Percentiles rank a stretch among this genome's conserved stretches.
These are phyloP conservation scores for Raffaelea deltoideospora DNA, from an alignment of 2,329 filamentous ascomycete species.

Conservation along the genomic window DNA sequence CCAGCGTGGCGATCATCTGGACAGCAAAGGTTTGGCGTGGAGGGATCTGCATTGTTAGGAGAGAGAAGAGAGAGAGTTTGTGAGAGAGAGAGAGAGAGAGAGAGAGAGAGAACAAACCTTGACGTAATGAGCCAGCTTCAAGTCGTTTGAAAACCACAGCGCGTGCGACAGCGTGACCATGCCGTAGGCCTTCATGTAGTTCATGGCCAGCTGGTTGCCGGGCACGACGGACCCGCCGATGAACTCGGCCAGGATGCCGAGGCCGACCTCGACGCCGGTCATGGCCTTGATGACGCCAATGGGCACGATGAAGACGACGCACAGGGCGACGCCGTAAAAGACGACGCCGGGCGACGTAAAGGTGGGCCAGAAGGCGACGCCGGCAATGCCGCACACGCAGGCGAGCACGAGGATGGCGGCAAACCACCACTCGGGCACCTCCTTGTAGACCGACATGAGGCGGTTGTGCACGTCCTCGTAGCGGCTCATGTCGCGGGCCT, in stretches of 20 bases:
- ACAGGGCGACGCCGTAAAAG: conserved; percentile 32
- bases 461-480: conserved; percentile 26
- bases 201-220: conserved; percentile 36
- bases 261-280: conserved; percentile 34
- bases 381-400: conserved; percentile 29
- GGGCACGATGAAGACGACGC: conserved; percentile 34
- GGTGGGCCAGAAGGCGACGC: conserved; percentile 32
- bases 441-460: conserved; percentile 29
- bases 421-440: conserved; percentile 42
- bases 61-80: not conserved
- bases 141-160: conserved; percentile 10
- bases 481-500: not conserved
- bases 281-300: conserved; percentile 37
- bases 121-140: conserved; percentile 18
- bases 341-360: conserved; percentile 35
- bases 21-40: conserved; percentile 20
- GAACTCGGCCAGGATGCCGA: conserved; percentile 38
- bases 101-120: too few relatives aligned
- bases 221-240: conserved; percentile 34
- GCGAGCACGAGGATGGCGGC: conserved; percentile 24
- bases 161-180: conserved; percentile 9
- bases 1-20: conserved; percentile 21
- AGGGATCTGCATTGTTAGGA: too few relatives aligned
- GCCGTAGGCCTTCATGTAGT: conserved; percentile 30
- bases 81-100: not conserved